Evolutionary conservation across 208 protist genomes (phyloP), one percentile per base, ranked within the genome.

Genomic region (Leptomonas seymouri): DNA sequence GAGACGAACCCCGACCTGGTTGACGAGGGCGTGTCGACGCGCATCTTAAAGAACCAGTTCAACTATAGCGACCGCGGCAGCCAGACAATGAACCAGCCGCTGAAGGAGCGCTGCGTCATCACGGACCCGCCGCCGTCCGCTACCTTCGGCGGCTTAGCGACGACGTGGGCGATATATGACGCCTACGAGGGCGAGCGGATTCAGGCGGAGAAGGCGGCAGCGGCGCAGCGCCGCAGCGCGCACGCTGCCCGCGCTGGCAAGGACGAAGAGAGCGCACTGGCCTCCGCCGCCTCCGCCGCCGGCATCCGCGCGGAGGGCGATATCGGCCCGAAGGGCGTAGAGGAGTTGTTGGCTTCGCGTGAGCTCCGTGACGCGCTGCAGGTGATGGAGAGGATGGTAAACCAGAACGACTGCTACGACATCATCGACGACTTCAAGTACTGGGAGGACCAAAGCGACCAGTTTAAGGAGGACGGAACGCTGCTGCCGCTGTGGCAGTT

Each of bases 401-500:
- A 98, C 73, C 97, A 99, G 77, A 99, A 99, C 86, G 94, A 95
- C 65, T 98, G 86, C 68, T 82, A 98, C 67, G 98, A 99, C 75
- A 97, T 99, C 66, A 91, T 97, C 45, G 89, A 98, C 53, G 98
- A 99, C 86, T 99, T 96, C 84, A 97, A 97, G 78, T 99, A 95
- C 84, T 99, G 95, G 95, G 97, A 99, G 66, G 97, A 99, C 80
- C 86, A 92, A 67, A 96, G 91, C 49, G 98, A 99, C 73, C 62
- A 88, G 49, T 98, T 94, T 82, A 96, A 97, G 77, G 93, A 97
- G 49, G 90, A 94, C 66, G 97, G 97, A 49, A 98, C 90, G 31
- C 86, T 99, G 46, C 86, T 99, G 30, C 97, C 97, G 23, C 90
- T 99, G 28, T 99, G 97, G 97, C 91, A 97, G 76, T 98, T 99